Evolutionary conservation across 139 green algal genomes (phyloP).

Genomic region (Picochlorum sp.): DNA sequence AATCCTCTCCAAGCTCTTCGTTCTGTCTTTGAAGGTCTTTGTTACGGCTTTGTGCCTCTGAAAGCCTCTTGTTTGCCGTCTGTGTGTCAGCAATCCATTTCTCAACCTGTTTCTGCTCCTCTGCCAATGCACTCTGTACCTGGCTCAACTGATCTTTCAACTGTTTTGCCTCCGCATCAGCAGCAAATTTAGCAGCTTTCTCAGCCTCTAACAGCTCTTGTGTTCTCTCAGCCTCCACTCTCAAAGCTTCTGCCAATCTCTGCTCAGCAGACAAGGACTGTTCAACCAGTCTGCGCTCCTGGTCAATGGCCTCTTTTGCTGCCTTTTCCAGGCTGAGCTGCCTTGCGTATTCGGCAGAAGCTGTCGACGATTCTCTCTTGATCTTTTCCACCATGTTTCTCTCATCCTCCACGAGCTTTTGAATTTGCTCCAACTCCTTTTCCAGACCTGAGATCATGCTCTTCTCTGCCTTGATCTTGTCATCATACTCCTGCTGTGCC

Average conservation of each 20-base stretch:
- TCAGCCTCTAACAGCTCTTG: slow-evolving; percentile 39
- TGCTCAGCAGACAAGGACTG: slow-evolving; percentile 29
- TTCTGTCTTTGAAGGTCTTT: slow-evolving; percentile 6
- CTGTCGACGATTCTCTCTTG: slow-evolving; percentile 9
- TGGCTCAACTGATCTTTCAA: slow-evolving; percentile 31
- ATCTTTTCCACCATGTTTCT: slow-evolving; percentile 23
- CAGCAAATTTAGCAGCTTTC: slow-evolving; percentile 34
- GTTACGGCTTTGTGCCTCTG: neutral
- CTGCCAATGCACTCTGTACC: slow-evolving; percentile 6
- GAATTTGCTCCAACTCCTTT: slow-evolving; percentile 12
- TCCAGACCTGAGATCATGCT: slow-evolving; percentile 5
- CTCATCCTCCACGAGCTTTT: slow-evolving; percentile 14
- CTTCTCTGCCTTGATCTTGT: slow-evolving; percentile 17
- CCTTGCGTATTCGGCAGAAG: slow-evolving; percentile 3
- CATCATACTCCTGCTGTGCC: slow-evolving; percentile 8
- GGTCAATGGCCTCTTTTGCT: slow-evolving; percentile 13
- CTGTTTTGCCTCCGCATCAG: slow-evolving; percentile 40
- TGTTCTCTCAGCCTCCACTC: slow-evolving; percentile 30
- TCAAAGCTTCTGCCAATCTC: slow-evolving; percentile 20
- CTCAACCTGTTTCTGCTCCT: slow-evolving; percentile 11
- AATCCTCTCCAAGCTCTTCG: slow-evolving; percentile 9
- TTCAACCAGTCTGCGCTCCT: slow-evolving; percentile 27
- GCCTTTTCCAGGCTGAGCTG: slow-evolving; percentile 30
- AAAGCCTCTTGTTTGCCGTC: slow-evolving; percentile 7
- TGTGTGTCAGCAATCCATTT: slow-evolving; percentile 15